Base-by-base conservation (phyloP, 257 asterid genomes). In the Cynanchum wilfordii region DNA sequence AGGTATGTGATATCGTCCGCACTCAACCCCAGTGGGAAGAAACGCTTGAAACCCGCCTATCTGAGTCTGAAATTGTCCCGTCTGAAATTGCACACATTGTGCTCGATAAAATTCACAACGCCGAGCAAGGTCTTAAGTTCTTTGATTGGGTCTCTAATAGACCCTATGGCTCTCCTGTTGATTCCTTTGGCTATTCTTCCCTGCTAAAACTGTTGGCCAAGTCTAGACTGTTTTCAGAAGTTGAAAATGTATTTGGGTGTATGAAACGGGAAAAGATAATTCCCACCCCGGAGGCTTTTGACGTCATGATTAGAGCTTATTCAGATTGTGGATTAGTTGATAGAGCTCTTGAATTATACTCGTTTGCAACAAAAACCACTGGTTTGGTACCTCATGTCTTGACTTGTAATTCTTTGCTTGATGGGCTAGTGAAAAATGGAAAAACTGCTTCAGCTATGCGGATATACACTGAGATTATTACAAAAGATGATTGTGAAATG, bases 51-150 rank as follows among this genome's bases (percentile, higher is more conserved):
- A 78, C 80, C 70, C 90, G 90, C 0, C 82, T 91, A 44, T 77
- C 79, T 0, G 91, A 85, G 24, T 95, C 83, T 71, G 90, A 86
- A 36, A 74, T 84, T 7, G 81, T 87, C 58, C 96, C 97, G 17
- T 82, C 96, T 0, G 91, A 89, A 40, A 82, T 94, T 86, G 98
- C 99, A 75, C 89, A 84, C 92, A 75, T 79, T 20, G 93, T 94
- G 96, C 88, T 94, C 82, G 99, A 89, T 82, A 88, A 83, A 89
- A 80, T 91, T 85, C 96, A 83, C 27, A 88, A 94, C 79, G 78
- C 84, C 54, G 82, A 75, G 68, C 79, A 88, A 77, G 99, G 92
- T 72, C 85, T 94, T 68, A 89, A 84, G 68, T 94, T 94, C 90
- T 88, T 84, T 49, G 82, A 73, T 71, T 94, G 96, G 76, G 79